Evolutionary conservation across 78 protist species (phyloP).

Genomic region (Dictyostelium brefeldianum): DNA sequence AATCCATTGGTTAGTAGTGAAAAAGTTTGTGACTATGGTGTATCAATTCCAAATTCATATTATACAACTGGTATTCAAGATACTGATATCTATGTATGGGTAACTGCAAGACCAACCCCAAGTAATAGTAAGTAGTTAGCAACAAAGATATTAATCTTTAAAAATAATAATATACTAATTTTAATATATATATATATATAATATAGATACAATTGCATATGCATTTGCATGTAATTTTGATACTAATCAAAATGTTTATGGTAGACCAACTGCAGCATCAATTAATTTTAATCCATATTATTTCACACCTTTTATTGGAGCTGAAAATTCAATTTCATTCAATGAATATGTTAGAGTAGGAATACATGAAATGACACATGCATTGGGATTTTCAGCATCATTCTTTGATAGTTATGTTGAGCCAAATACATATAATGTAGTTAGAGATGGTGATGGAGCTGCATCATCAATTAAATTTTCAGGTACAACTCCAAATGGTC

Average conservation of each 20-base stretch:
- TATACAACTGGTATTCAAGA: neutral
- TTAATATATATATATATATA: neutral
- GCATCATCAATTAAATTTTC: neutral
- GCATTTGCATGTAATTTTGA: slow-evolving; percentile 49
- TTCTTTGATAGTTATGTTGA: neutral
- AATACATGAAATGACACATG: slow-evolving; percentile 52
- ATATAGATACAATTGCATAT: slow-evolving; percentile 38
- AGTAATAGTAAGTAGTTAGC: slow-evolving; percentile 30
- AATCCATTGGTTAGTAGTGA: neutral
- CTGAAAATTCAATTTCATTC: slow-evolving; percentile 14
- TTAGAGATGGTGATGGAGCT: neutral
- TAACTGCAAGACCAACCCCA: slow-evolving; percentile 68
- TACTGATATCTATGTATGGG: slow-evolving; percentile 65
- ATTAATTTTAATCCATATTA: slow-evolving; percentile 34
- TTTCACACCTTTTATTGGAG: slow-evolving; percentile 13
- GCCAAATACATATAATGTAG: neutral
- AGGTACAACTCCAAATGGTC: neutral
- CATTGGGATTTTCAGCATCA: slow-evolving; percentile 31
- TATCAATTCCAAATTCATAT: slow-evolving; percentile 12
- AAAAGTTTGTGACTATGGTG: slow-evolving; percentile 57
- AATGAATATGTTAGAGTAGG: slow-evolving; percentile 6
- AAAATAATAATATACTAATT: neutral
- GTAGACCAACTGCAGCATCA: slow-evolving; percentile 37
- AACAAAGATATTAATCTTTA: no score
- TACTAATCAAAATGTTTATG: neutral